Conservation (phyloP, 768 basidiomycete species). For the Cyclocybe cylindracea region DNA sequence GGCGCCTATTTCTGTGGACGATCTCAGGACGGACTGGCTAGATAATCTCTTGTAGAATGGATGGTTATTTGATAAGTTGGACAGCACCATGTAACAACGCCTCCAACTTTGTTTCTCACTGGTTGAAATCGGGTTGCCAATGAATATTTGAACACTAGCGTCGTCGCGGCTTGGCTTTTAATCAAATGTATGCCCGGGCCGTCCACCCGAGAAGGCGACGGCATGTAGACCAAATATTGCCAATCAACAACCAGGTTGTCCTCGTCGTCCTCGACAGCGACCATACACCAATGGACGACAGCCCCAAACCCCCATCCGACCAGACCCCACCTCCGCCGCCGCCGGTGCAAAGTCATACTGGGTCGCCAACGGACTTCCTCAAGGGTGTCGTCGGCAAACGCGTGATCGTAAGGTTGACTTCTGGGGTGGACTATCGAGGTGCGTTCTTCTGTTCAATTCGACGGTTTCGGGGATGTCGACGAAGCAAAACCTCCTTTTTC, state of each 20-base stretch:
- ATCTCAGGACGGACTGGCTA: constrained; percentile 9
- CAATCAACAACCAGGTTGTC: neutral
- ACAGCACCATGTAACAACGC: no score
- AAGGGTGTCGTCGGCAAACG: constrained; percentile 96
- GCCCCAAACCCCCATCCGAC: constrained; percentile 28
- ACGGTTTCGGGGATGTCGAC: neutral
- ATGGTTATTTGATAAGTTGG: neutral
- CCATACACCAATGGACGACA: constrained; percentile 20
- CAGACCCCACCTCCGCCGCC: constrained; percentile 47
- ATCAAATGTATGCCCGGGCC: no score
- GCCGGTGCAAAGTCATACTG: constrained; percentile 53
- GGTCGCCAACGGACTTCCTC: constrained; percentile 90
- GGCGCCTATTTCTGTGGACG: neutral
- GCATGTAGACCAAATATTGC: no score
- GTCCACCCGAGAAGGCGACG: no score
- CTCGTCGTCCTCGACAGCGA: neutral
- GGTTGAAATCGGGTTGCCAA: no score
- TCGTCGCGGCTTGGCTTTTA: no score
- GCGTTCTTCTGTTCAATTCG: constrained; percentile 17
- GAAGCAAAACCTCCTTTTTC: neutral
- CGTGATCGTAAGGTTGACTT: constrained; percentile 89
- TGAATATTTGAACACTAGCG: no score
- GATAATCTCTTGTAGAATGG: neutral
- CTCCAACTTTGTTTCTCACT: no score
- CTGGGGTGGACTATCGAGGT: constrained; percentile 95